A percentile compares a stretch with the other conserved stretches of the same genome.
phyloP scores from a whole-genome alignment of 768 basidiomycete genomes.

The Pleurotus pulmonarius region DNA sequence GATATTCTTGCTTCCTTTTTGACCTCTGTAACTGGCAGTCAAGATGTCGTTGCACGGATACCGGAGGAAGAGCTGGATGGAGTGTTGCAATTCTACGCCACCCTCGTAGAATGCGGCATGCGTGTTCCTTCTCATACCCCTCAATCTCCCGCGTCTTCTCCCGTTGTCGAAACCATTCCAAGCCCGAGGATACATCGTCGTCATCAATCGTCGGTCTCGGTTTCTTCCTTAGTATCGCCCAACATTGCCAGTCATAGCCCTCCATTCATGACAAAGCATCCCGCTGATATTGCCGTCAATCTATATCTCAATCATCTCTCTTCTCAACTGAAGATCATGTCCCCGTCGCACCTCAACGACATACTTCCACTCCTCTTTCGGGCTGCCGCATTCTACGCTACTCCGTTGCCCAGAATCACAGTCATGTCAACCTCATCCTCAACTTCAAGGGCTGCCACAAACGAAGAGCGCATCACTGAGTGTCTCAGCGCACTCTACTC shows the following conservation, averaged over 20 bases:
- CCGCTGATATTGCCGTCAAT: conserved; percentile 59
- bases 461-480: conserved; percentile 57
- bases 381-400: conserved; percentile 58
- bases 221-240: conserved; percentile 35
- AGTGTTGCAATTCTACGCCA: conserved; percentile 59
- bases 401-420: conserved; percentile 66
- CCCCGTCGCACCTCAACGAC: conserved; percentile 45
- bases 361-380: conserved; percentile 77
- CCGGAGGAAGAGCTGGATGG: conserved; percentile 52
- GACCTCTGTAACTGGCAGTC: conserved; percentile 41
- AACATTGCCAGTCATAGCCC: conserved; percentile 12
- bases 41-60: conserved; percentile 56
- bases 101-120: conserved; percentile 53
- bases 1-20: conserved; percentile 59
- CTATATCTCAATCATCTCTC: conserved; percentile 63
- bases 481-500: conserved; percentile 53
- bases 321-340: conserved; percentile 57
- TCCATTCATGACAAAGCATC: conserved; percentile 32
- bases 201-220: conserved; percentile 59
- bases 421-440: conserved; percentile 37
- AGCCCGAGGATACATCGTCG: conserved; percentile 45
- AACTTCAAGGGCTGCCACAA: conserved; percentile 17
- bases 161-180: conserved; percentile 25
- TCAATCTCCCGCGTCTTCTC: conserved; percentile 26
- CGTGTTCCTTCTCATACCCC: conserved; percentile 21